Base-by-base conservation (phyloP, 805 yeast genomes). In the Wickerhamiella qilinensis region DNA sequence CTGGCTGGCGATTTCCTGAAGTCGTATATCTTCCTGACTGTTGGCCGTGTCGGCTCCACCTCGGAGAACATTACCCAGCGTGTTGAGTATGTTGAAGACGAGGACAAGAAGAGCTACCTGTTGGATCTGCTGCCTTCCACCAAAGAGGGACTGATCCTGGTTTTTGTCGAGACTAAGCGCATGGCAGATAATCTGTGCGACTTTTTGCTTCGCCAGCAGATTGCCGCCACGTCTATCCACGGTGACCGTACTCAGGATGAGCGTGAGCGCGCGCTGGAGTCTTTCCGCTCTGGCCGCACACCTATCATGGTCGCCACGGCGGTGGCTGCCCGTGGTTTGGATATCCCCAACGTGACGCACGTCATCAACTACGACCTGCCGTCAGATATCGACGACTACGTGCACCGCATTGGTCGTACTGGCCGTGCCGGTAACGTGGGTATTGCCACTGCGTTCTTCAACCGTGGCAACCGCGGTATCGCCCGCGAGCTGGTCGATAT, bases 391-490 rank as follows among this genome's bases (percentile, higher is more conserved):
- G 98, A 91, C 63, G 98, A 91, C 65, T 91, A 91, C 59, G 98
- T 91, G 43, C 98, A 91, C 70, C 82, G 98, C 70, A 91, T 91
- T 59, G 98, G 98, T 75, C 88, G 98, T 77, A 91, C 99, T 57
- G 99, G 98, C 67, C 91, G 99, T 77, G 99, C 99, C 55, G 98
- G 98, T 73, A 91, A 91, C 69, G 77, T 80, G 46, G 99, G 99
- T 81, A 71, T 82, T 53, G 96, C 99, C 48, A 86, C 96, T 50
- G 94, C 99, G 37, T 91, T 91, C 70, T 83, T 91, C 67, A 91
- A 91, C 79, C 81, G 97, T 68, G 80, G 79, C 60, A 91, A 85
- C 75, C 75, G 71, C 57, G 85, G 85, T 57, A 71, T 93, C 54
- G 88, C 75, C 49, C 82, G 82, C 62, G 95, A 85, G 46, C 67